A percentile compares a stretch with the other conserved stretches of the same genome.
Evolutionary conservation across 768 basidiomycete species (phyloP).

Genomic region (Lentinus tigrinus): DNA sequence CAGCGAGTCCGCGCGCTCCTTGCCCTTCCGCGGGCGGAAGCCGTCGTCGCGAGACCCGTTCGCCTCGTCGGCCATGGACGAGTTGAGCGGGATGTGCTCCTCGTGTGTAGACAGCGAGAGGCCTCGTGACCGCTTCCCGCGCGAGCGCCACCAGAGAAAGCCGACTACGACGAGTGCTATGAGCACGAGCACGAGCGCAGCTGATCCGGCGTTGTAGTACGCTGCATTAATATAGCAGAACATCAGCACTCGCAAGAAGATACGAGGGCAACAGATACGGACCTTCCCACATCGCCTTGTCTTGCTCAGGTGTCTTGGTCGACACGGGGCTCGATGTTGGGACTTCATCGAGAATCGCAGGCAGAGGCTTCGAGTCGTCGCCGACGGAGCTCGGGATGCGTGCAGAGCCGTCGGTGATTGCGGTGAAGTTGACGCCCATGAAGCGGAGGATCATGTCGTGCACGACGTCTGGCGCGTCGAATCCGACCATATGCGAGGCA

Average conservation of each 20-base stretch:
- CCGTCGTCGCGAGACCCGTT: conserved; percentile 23
- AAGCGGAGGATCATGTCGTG: conserved; percentile 99
- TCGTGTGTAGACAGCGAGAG: conserved; percentile 45
- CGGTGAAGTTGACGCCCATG: conserved; percentile 87
- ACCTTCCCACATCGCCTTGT: conserved; percentile 93
- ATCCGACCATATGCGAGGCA: conserved; percentile 95
- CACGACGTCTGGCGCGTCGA: conserved; percentile 80
- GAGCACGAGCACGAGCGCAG: conserved; percentile 77
- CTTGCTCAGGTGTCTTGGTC: conserved; percentile 70
- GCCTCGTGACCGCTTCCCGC: conserved; percentile 40
- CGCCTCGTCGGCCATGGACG: conserved; percentile 25
- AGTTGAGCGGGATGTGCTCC: conserved; percentile 71
- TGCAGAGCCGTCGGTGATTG: conserved; percentile 78
- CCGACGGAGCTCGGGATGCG: conserved; percentile 82
- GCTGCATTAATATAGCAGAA: conserved; percentile 41
- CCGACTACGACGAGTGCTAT: conserved; percentile 64
- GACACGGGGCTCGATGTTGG: conserved; percentile 36
- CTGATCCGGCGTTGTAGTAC: conserved; percentile 94
- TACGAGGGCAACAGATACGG: conserved; percentile 20
- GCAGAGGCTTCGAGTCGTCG: conserved; percentile 61
- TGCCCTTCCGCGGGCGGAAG: conserved; percentile 30
- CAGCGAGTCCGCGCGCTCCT: conserved; percentile 33
- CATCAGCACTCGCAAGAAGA: neutral
- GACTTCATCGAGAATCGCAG: conserved; percentile 44
- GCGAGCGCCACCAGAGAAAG: conserved; percentile 78